Evolutionary conservation across 2,329 filamentous ascomycete species (phyloP).

Genomic region (Claviceps fusiformis): DNA sequence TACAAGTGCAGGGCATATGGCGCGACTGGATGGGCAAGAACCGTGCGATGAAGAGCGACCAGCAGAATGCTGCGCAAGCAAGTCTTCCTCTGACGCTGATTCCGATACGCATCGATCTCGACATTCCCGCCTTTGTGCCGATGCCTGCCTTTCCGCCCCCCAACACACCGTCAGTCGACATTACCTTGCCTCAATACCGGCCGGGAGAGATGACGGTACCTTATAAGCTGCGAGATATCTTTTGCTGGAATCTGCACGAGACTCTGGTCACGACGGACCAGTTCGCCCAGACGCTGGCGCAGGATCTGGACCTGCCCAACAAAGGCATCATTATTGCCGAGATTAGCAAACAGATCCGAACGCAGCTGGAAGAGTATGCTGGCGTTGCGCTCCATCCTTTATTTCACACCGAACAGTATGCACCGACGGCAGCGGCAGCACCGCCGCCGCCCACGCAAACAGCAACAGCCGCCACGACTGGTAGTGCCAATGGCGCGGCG

Average conservation of each 20-base stretch:
- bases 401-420: conserved; percentile 51
- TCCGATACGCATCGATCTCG: conserved; percentile 90
- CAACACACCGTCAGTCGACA: conserved; percentile 50
- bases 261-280: conserved; percentile 87
- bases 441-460: conserved; percentile 6
- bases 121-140: conserved; percentile 67
- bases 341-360: conserved; percentile 87
- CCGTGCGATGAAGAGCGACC: conserved; percentile 38
- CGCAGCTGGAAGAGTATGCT: conserved; percentile 90
- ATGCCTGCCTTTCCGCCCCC: conserved; percentile 50
- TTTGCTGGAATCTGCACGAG: conserved; percentile 96
- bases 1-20: conserved; percentile 82
- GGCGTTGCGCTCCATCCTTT: conserved; percentile 86
- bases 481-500: conserved; percentile 8
- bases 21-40: conserved; percentile 88
- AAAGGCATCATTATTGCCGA: conserved; percentile 55
- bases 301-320: conserved; percentile 83
- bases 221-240: conserved; percentile 86
- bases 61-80: conserved; percentile 51
- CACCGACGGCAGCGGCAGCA: conserved; percentile 10
- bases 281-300: conserved; percentile 80
- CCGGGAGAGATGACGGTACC: conserved; percentile 66
- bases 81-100: conserved; percentile 80
- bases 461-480: conserved; percentile 3
- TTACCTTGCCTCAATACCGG: conserved; percentile 64